phyloP scores from a whole-genome alignment of 805 yeast species.

The Wickerhamomyces bovis region DNA sequence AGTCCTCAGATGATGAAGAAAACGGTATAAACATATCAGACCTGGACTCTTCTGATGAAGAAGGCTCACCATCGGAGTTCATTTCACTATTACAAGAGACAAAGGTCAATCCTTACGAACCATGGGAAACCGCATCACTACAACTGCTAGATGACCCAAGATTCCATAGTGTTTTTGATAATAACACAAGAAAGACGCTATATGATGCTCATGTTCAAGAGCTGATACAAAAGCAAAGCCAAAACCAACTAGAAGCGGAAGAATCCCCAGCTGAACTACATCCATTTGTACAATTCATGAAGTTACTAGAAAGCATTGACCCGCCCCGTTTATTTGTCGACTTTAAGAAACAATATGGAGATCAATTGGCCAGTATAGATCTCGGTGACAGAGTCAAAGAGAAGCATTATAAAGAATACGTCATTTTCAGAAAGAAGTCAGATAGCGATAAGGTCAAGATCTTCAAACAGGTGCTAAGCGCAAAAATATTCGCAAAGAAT shows the following conservation, averaged over 20 bases:
- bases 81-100: constrained; percentile 28
- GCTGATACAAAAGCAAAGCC: not conserved
- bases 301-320: constrained; percentile 23
- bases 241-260: constrained; percentile 2
- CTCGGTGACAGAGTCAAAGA: constrained; percentile 33
- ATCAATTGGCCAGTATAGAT: constrained; percentile 20
- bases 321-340: constrained; percentile 30
- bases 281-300: constrained; percentile 22
- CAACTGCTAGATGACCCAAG: constrained; percentile 37
- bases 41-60: constrained; percentile 18
- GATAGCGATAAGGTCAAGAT: constrained; percentile 12
- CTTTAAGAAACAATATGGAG: constrained; percentile 32
- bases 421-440: constrained; percentile 14
- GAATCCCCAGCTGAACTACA: constrained; percentile 3
- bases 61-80: constrained; percentile 22
- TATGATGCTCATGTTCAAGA: not conserved
- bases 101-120: constrained; percentile 36
- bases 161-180: constrained; percentile 30
- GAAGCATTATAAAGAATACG: constrained; percentile 30
- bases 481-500: constrained; percentile 19
- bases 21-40: constrained; percentile 18
- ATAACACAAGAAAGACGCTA: constrained; percentile 23
- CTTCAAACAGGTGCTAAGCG: constrained; percentile 11
- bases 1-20: constrained; percentile 20
- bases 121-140: constrained; percentile 42